These are phyloP conservation scores for Evansstolkia leycettana DNA, from an alignment of 495 filamentous ascomycete species.

Conservation along the genomic window DNA sequence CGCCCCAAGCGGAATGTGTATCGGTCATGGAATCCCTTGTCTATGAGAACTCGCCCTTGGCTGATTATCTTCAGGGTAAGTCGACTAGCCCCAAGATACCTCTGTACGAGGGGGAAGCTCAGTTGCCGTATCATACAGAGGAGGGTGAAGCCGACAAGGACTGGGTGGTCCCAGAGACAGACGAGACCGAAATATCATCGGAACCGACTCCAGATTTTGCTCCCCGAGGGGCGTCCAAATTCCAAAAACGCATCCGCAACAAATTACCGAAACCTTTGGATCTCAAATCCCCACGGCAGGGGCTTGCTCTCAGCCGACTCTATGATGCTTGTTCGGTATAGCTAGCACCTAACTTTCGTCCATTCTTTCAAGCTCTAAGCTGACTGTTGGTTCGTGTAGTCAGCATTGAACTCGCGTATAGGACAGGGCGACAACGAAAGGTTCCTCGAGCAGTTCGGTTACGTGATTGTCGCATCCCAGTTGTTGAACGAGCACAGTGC, in stretches of 20 bases:
- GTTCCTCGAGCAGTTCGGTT: constrained; percentile 92
- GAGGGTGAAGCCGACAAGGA: constrained; percentile 32
- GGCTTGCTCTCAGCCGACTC: constrained; percentile 33
- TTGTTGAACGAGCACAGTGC: constrained; percentile 59
- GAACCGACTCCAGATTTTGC: constrained; percentile 47
- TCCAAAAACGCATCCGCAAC: constrained; percentile 53
- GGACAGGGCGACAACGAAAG: constrained; percentile 70
- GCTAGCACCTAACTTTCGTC: constrained; percentile 1
- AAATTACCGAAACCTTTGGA: constrained; percentile 51
- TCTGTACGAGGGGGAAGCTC: constrained; percentile 5
- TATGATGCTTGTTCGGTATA: constrained; percentile 51
- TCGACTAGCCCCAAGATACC: constrained; percentile 1
- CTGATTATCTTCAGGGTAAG: constrained; percentile 85
- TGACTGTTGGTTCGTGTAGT: constrained; percentile 16
- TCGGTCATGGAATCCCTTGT: constrained; percentile 78
- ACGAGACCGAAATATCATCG: constrained; percentile 21
- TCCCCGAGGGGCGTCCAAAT: constrained; percentile 56
- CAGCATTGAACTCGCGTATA: constrained; percentile 55
- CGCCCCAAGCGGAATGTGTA: constrained; percentile 20
- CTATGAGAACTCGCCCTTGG: constrained; percentile 81
- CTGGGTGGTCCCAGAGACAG: constrained; percentile 33
- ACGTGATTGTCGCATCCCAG: constrained; percentile 90
- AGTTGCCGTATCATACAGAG: constrained; percentile 22
- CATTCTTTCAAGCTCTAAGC: constrained; percentile 4
- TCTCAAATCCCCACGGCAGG: constrained; percentile 39